Evolutionary conservation across 371 early-diverging fungal genomes (phyloP).

Genomic region (Mortierella sp.): DNA sequence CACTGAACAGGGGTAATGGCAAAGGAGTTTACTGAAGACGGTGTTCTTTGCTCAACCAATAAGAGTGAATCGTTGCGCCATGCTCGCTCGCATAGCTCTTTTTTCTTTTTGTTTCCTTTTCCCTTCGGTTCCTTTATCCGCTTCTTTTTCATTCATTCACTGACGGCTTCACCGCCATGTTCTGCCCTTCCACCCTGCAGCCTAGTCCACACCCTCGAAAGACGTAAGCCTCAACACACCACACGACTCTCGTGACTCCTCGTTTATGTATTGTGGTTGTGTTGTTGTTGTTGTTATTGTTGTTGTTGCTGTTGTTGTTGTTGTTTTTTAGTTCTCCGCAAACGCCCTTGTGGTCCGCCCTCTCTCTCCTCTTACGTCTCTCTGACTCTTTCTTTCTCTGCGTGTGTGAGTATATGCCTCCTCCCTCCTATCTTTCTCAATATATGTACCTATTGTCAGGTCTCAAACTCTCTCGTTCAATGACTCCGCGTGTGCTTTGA

Average conservation of each 20-base stretch:
- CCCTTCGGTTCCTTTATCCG: conserved; percentile 7
- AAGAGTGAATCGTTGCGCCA: not conserved
- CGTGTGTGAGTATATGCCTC: not conserved
- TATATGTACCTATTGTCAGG: not conserved
- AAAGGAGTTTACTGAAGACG: not conserved
- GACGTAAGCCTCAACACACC: not conserved
- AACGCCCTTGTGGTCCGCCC: conserved; percentile 12
- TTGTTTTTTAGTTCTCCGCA: conserved; percentile 7
- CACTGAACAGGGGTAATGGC: not conserved
- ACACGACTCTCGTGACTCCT: conserved; percentile 8
- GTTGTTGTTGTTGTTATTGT: not conserved
- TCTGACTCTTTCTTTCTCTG: not conserved
- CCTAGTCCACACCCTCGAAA: not conserved
- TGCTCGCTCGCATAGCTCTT: not conserved
- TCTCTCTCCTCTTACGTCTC: not conserved
- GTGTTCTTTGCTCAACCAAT: not conserved
- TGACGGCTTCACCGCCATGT: not conserved
- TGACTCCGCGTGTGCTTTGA: not conserved
- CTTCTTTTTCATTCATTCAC: not conserved
- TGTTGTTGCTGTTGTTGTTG: not conserved
- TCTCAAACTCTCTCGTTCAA: not conserved
- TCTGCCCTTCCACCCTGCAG: not conserved
- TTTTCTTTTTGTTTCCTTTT: not conserved
- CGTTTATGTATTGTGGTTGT: not conserved
- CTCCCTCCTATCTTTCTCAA: not conserved